Evolutionary conservation across 192 early-diverging fungal genomes (phyloP), one percentile per base, ranked within the genome.

Genomic region (Backusella psychrophila): DNA sequence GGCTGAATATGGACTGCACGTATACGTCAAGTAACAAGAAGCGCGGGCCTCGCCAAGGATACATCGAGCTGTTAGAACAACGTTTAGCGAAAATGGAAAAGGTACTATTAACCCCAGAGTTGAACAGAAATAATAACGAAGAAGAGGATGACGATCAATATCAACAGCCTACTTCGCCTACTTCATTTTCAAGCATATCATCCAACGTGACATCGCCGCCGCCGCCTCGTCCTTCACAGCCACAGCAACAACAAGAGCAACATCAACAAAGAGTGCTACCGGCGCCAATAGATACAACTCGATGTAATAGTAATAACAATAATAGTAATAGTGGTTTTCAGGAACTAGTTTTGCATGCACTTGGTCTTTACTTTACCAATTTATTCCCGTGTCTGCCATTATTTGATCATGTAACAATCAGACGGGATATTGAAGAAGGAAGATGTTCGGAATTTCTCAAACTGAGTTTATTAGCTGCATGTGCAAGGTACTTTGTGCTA

Each of bases 11-110:
- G 44, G 80, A 83, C 21, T 98, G 96, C 78, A 85, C 92, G 6
- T 98, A 95, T 82, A 86, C 93, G 49, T 94, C 94, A 9, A 91
- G 88, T 67, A 93, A 90, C 80, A 94, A 96, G 80, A 96, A 97
- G 82, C 88, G 95, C 35, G 95, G 96, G 0, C 96, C 95, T 36
- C 91, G 95, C 5, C 91, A 90, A 46, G 92, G 93, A 8, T 92
- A 94, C 71, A 92, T 95, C 42, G 93, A 92, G 72, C 84, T 89
- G 4, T 79, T 95, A 14, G 93, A 95, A 75, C 89, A 90, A 65
- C 87, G 91, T 34, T 75, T 95, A n/a, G 90, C 92, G 68, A 89
- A 92, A 69, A 93, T 95, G 91, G 94, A 95, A 76, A 86, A 88
- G 38, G 56, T 94, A 69, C 80, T 95, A 39, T 81, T 66, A 34